These are phyloP conservation scores for Zygnema circumcarinatum DNA, from an alignment of 139 green algal species.

Conservation along the genomic window DNA sequence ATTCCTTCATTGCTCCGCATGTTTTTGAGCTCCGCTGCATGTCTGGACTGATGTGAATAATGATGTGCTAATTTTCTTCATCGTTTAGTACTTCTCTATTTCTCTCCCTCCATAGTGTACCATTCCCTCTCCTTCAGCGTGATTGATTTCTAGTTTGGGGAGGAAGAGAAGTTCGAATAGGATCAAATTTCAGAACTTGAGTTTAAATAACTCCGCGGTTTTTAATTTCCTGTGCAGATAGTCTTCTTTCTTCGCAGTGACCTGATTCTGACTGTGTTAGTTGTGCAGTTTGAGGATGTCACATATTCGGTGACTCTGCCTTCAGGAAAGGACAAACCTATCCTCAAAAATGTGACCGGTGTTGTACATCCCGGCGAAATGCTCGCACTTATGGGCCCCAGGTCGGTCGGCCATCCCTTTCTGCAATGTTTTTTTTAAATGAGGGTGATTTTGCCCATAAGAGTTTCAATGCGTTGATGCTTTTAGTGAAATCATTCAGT, in stretches of 20 bases:
- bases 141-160: too few relatives aligned
- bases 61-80: neutral
- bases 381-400: constrained; percentile 80
- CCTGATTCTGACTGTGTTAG: too few relatives aligned
- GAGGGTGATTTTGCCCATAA: too few relatives aligned
- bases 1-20: neutral
- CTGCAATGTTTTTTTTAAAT: too few relatives aligned
- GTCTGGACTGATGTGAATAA: neutral
- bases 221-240: neutral
- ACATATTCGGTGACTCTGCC: constrained; percentile 2
- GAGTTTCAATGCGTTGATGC: too few relatives aligned
- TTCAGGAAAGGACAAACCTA: constrained; percentile 25
- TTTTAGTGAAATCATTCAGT: too few relatives aligned
- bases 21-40: neutral
- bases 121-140: neutral
- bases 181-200: neutral
- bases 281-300: constrained; percentile 25
- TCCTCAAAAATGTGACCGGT: constrained; percentile 54
- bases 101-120: neutral
- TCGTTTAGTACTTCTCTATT: neutral
- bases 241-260: neutral
- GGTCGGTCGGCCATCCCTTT: neutral
- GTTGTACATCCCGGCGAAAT: constrained; percentile 69
- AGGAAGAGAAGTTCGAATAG: neutral
- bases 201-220: neutral